Evolutionary conservation across 306 rosid genomes (phyloP), one percentile per base, ranked within the genome.

Genomic region (Abrus precatorius): DNA sequence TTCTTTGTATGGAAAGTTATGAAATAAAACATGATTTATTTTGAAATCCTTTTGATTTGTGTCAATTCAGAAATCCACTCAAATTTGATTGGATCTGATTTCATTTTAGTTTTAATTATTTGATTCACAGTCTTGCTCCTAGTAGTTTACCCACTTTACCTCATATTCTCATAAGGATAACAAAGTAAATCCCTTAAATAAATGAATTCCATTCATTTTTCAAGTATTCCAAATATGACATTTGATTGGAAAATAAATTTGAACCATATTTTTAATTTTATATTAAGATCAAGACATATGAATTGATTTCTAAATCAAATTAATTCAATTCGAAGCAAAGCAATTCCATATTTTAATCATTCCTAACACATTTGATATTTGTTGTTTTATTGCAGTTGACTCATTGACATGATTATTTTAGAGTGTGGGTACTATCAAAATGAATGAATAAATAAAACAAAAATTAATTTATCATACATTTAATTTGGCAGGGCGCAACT

Each of bases 401-500:
- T 70, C 30, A 59, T 72, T 74, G 80, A 52, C 65, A 10, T 36
- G 50, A 52, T 59, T 52, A 30, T 69, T 59, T 41, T 49, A 47
- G 69, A 36, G 48, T 33, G 34, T 30, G 60, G 44, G 28, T 67
- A 60, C 40, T 84, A 32, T 77, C 20, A 38, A 36, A 45, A 60
- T 50, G 6, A 82, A 54, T 66, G 38, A 10, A 77, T 63, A 33
- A 44, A 55, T 68, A 53, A 69, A 86, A 59, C 6, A 72, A 68
- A 74, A 45, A 28, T 40, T 62, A 13, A 61, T 48, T 74, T 38
- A 69, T 87, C 33, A 34, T 65, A n/a, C 33, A n/a, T 55, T 34
- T 57, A 49, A 33, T 77, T 80, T 88, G 81, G 79, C 92, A 95
- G 99, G 94, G n/a, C 95, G 91, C 76, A 95, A 89, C 88, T 93